Conservation (phyloP, 2,329 filamentous ascomycete genomes). For the Colletotrichum sp. region DNA sequence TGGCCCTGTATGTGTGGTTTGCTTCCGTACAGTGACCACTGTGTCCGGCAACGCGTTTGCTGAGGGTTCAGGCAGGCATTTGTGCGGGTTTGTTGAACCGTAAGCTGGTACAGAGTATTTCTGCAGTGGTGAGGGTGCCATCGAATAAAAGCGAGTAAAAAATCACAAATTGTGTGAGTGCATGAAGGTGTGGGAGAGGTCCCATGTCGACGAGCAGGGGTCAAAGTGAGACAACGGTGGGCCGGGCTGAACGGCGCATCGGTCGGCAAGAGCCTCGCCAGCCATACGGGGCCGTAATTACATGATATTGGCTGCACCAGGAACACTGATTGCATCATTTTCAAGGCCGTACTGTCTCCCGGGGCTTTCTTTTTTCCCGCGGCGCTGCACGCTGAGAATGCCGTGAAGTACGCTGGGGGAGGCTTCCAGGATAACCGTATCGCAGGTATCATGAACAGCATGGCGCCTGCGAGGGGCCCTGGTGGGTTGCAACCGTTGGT, state of each 20-base stretch:
- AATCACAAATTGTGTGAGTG: slow-evolving; percentile 15
- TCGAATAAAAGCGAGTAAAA: neutral
- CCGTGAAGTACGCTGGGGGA: neutral
- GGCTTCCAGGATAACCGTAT: neutral
- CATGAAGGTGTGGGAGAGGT: slow-evolving; percentile 26
- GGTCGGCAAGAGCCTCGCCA: slow-evolving; percentile 26
- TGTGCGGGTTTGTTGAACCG: neutral
- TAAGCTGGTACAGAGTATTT: neutral
- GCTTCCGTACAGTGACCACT: neutral
- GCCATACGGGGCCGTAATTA: slow-evolving; percentile 16
- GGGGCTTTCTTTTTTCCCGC: slow-evolving; percentile 8
- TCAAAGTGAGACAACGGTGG: slow-evolving; percentile 21
- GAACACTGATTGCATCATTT: slow-evolving; percentile 21
- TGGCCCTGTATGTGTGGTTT: neutral
- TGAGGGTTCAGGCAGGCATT: neutral
- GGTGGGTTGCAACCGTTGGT: neutral
- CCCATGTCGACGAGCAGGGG: slow-evolving; percentile 26
- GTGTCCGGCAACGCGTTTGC: neutral
- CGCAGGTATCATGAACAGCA: neutral
- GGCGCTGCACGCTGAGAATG: neutral
- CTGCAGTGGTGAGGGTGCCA: neutral
- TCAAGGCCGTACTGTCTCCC: neutral
- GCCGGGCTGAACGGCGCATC: slow-evolving; percentile 23
- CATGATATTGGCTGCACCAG: slow-evolving; percentile 17
- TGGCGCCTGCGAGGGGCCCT: neutral